phyloP scores from a whole-genome alignment of 2,329 filamentous ascomycete species.

The Aurifilum marmelostoma region DNA sequence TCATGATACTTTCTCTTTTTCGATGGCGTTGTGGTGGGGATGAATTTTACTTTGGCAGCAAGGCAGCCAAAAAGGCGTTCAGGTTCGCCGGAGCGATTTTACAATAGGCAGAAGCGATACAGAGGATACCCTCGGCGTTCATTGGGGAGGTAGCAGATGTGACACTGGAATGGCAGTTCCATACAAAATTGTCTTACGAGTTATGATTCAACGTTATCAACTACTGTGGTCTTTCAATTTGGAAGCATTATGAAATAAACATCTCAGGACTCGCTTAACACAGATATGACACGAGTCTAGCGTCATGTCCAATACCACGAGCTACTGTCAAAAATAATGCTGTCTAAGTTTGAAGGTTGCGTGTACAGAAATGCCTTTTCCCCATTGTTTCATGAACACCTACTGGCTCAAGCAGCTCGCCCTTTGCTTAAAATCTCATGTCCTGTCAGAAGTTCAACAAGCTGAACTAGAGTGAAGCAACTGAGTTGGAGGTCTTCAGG shows the following conservation, averaged over 20 bases:
- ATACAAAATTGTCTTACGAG: constrained; percentile 33
- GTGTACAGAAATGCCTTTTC: neutral
- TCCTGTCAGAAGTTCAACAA: neutral
- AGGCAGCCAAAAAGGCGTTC: constrained; percentile 29
- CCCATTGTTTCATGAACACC: neutral
- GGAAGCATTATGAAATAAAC: neutral
- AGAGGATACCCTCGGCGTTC: constrained; percentile 28
- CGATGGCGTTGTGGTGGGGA: constrained; percentile 20
- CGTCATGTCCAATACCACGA: too few species aligned
- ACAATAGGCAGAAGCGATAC: constrained; percentile 21
- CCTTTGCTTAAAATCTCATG: neutral
- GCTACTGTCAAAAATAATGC: neutral
- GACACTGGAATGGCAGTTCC: constrained; percentile 7
- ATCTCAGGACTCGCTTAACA: neutral
- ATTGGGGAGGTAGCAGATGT: constrained; percentile 8
- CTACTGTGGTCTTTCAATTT: neutral
- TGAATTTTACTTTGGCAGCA: constrained; percentile 20
- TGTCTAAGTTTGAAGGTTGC: too few species aligned
- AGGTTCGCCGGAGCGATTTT: constrained; percentile 26
- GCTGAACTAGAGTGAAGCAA: neutral
- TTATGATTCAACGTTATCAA: constrained; percentile 10
- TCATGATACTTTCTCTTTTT: neutral
- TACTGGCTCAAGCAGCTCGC: neutral
- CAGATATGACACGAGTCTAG: neutral
- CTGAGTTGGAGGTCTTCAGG: neutral